Percentiles rank a stretch among this genome's conserved stretches.
phyloP scores from a whole-genome alignment of 140 eudicot species.

The Oenanthe javanica region DNA sequence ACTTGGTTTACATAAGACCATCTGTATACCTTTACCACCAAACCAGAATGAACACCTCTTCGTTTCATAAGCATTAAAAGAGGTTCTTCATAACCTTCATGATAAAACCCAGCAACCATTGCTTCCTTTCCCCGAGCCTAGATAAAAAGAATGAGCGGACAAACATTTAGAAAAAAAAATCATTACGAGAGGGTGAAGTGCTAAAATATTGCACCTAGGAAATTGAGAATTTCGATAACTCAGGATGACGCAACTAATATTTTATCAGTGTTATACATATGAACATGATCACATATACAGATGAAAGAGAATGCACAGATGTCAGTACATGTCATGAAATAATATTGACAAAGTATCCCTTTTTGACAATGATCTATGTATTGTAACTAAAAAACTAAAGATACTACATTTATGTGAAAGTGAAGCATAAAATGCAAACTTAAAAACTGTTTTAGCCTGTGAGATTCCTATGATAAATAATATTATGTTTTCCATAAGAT shows the following conservation, averaged over 20 bases:
- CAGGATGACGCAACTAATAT: background rate
- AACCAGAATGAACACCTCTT: conserved; percentile 89
- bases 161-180: background rate
- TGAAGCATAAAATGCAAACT: background rate
- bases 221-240: background rate
- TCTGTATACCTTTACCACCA: conserved; percentile 80
- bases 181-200: background rate
- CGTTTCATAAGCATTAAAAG: conserved; percentile 95
- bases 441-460: background rate
- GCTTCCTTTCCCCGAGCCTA: conserved; percentile 95
- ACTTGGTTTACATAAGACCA: background rate
- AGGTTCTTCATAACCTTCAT: conserved; percentile 97
- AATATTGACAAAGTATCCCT: background rate
- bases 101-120: conserved; percentile 92
- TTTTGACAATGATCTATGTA: background rate
- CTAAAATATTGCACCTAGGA: background rate
- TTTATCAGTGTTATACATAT: background rate
- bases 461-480: background rate
- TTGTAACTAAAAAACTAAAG: background rate
- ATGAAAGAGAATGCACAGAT: background rate
- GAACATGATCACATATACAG: background rate
- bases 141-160: background rate
- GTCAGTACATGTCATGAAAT: background rate
- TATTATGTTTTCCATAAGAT: background rate
- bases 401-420: background rate